Conservation (phyloP, 2,329 filamentous ascomycete species). For the Epichloe aotearoae region DNA sequence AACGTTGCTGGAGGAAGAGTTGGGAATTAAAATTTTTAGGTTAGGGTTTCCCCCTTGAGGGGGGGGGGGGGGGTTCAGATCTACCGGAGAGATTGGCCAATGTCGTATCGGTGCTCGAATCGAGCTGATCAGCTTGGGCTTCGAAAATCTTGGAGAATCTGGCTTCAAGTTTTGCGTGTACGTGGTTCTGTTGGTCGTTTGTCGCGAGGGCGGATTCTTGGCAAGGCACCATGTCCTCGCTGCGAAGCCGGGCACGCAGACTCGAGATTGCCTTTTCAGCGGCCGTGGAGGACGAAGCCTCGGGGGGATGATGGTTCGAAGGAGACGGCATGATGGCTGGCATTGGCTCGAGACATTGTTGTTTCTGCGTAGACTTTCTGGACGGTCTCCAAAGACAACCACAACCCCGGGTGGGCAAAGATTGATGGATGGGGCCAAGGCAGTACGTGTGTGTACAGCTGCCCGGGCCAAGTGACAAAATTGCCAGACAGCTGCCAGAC, state of each 20-base stretch:
- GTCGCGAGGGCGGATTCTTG: background rate
- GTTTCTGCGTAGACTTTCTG: too few relatives aligned
- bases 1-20: constrained; percentile 1
- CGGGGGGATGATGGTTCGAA: background rate
- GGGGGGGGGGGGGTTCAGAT: too few relatives aligned
- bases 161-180: constrained; percentile 15
- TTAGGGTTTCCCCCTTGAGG: background rate
- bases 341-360: too few relatives aligned
- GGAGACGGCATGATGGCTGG: constrained; percentile 7
- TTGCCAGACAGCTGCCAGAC: background rate
- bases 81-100: constrained; percentile 1
- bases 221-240: constrained; percentile 5
- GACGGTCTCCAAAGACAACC: too few relatives aligned
- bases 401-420: too few relatives aligned
- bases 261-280: constrained; percentile 7
- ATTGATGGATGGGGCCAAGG: background rate
- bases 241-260: constrained; percentile 17
- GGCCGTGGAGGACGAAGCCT: constrained; percentile 3
- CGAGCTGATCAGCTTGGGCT: background rate
- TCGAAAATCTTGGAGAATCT: constrained; percentile 7
- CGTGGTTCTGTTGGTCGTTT: background rate
- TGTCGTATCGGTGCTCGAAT: background rate
- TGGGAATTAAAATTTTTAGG: background rate
- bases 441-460: background rate
- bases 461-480: background rate